A percentile compares a stretch with the other conserved stretches of the same genome.
These are phyloP conservation scores for Venturia oleaginea DNA, from an alignment of 2,329 filamentous ascomycete genomes.

Conservation along the genomic window DNA sequence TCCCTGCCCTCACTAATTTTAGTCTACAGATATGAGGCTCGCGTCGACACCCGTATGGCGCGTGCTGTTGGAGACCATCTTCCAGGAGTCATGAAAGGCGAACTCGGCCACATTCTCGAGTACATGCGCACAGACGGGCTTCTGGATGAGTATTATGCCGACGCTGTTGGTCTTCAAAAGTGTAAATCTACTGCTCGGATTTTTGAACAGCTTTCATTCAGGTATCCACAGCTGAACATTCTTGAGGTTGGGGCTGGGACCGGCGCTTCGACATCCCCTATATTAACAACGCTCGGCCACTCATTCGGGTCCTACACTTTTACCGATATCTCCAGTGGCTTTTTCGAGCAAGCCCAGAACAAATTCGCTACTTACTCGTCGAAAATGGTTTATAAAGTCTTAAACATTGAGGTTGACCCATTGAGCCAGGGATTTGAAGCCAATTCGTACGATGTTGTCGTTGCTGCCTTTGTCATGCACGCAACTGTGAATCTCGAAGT, in stretches of 20 bases:
- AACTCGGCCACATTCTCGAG: no score
- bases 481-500: slow-evolving; percentile 17
- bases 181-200: no score
- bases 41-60: no score
- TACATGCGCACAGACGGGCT: background rate
- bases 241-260: slow-evolving; percentile 13
- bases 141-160: background rate
- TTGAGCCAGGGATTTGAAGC: slow-evolving; percentile 15
- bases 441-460: slow-evolving; percentile 20
- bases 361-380: background rate
- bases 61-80: no score
- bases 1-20: no score
- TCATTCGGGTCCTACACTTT: no score
- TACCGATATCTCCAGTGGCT: slow-evolving; percentile 16
- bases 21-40: no score
- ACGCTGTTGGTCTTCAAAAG: background rate
- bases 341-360: slow-evolving; percentile 13
- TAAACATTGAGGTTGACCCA: slow-evolving; percentile 13
- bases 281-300: no score
- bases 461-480: slow-evolving; percentile 22
- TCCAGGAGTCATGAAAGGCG: no score
- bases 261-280: no score
- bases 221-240: slow-evolving; percentile 3
- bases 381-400: background rate
- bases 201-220: background rate